Base-by-base conservation (phyloP, 2,329 filamentous ascomycete genomes). In the Cladophialophora bantiana region DNA sequence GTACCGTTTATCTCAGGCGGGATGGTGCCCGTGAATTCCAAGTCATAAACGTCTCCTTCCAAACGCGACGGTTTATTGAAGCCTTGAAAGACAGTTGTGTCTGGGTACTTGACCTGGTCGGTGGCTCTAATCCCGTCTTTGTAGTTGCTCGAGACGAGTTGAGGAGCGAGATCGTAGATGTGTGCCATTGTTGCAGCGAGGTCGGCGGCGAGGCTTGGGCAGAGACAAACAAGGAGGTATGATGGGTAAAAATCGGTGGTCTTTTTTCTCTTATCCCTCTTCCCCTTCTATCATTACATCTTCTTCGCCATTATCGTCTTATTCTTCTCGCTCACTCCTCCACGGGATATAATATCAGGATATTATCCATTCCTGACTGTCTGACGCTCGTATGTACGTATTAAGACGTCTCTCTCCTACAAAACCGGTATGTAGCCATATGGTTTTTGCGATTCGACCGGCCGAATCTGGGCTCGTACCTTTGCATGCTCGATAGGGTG, bases 1-100 rank as follows among this genome's bases (percentile, higher is more conserved):
- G 80, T 82, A 0, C 80, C 80, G 52, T 81, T 77, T 50, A 82
- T 81, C 26, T 81, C 79, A 59, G 73, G 72, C 1, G 80, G 80
- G 18, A 81, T 81, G 1, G 71, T 73, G 6, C 80, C 80, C 0
- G 76, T 76, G 26, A 79, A 77, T 66, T 81, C 79, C 38, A 70
- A 60, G 40, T 67, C 65, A 36, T 56, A 64, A 31, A 70, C 40
- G 20, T 67, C 78, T 15, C 77, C 79, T 73, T 80, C 78, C 9
- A 80, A 71, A 7, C 77, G 74, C 4, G 77, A 80, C 0, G 78
- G 77, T 50, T 59, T 74, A 67, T 80, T 79, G 72, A 80, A 80
- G 6, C 79, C 79, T 12, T 63, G 56, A 20, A 71, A 71, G 5
- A 68, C 69, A 9, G 55, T 26, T 13, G 69, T 71, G 10, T 54